These are phyloP conservation scores for Phialemoniopsis sp. DNA, from an alignment of 2,329 filamentous ascomycete genomes.

Conservation along the genomic window DNA sequence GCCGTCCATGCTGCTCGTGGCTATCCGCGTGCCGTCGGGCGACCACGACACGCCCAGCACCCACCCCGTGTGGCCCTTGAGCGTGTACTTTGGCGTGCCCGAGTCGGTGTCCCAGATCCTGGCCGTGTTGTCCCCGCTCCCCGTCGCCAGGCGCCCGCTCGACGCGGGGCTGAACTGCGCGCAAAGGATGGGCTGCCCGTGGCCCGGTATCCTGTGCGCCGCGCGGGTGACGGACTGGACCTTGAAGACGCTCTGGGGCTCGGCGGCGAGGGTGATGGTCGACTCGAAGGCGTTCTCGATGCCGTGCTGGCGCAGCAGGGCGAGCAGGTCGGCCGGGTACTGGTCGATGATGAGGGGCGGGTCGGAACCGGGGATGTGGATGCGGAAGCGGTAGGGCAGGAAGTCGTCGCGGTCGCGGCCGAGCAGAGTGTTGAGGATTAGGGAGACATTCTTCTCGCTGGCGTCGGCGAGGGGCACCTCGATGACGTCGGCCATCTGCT, in stretches of 20 bases:
- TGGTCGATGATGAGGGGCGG: constrained; percentile 43
- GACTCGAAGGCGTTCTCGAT: constrained; percentile 54
- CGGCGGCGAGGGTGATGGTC: constrained; percentile 49
- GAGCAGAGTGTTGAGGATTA: constrained; percentile 80
- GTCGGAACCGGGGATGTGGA: constrained; percentile 51
- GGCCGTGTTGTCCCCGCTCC: constrained; percentile 86
- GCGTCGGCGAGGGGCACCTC: constrained; percentile 80
- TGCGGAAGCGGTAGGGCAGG: constrained; percentile 57
- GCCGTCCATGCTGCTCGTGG: constrained; percentile 91
- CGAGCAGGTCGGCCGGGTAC: constrained; percentile 50
- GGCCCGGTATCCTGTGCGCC: constrained; percentile 82
- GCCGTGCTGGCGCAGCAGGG: constrained; percentile 50
- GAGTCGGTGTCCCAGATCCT: constrained; percentile 94
- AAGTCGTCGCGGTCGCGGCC: constrained; percentile 58
- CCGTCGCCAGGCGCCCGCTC: constrained; percentile 77
- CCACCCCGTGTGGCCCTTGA: constrained; percentile 87
- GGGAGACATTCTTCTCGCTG: constrained; percentile 82
- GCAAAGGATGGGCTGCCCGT: constrained; percentile 85
- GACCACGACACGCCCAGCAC: constrained; percentile 85
- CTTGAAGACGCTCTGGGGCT: constrained; percentile 88
- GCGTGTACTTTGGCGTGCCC: constrained; percentile 79
- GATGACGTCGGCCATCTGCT: constrained; percentile 67
- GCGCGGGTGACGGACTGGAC: constrained; percentile 90
- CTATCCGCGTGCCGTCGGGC: constrained; percentile 75
- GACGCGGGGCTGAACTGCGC: constrained; percentile 79